Evolutionary conservation across 1,284 basidiomycete species (phyloP).

Genomic region (Rhodotorula sp.): DNA sequence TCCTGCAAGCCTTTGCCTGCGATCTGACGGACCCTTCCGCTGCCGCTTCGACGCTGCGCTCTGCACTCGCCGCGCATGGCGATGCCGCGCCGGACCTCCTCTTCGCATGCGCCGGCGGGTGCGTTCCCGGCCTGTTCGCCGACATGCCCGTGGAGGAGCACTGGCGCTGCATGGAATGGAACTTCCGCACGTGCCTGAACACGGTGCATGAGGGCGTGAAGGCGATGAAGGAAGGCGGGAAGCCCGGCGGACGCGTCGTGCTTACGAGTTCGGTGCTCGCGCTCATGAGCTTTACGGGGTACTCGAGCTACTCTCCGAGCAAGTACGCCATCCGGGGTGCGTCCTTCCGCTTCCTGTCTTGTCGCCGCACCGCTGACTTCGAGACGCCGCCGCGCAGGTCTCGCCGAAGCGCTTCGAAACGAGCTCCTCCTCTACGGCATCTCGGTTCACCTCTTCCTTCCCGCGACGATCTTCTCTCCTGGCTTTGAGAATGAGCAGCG

Average conservation of each 20-base stretch:
- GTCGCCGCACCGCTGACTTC: background rate
- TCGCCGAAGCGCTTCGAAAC: constrained; percentile 80
- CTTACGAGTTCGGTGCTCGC: constrained; percentile 81
- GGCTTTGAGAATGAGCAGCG: constrained; percentile 79
- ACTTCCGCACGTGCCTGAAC: constrained; percentile 64
- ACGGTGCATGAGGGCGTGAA: constrained; percentile 73
- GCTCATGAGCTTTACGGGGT: constrained; percentile 80
- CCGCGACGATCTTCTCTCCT: constrained; percentile 78
- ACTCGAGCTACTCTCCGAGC: constrained; percentile 79
- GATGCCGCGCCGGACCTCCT: constrained; percentile 67
- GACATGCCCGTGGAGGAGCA: constrained; percentile 66
- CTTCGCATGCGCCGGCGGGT: constrained; percentile 73
- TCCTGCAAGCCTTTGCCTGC: constrained; percentile 64
- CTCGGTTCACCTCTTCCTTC: constrained; percentile 81
- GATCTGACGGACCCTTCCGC: constrained; percentile 60
- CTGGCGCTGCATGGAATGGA: constrained; percentile 55
- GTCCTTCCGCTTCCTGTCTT: constrained; percentile 1
- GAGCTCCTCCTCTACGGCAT: constrained; percentile 81
- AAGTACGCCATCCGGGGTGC: constrained; percentile 86
- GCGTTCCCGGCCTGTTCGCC: constrained; percentile 67
- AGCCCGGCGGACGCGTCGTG: constrained; percentile 67
- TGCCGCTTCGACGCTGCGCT: constrained; percentile 63
- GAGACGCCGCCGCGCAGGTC: constrained; percentile 57
- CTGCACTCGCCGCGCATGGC: constrained; percentile 60
- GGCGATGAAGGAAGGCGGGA: constrained; percentile 65